Base-by-base conservation (phyloP, 805 yeast species). In the Lachancea lanzarotensis region DNA sequence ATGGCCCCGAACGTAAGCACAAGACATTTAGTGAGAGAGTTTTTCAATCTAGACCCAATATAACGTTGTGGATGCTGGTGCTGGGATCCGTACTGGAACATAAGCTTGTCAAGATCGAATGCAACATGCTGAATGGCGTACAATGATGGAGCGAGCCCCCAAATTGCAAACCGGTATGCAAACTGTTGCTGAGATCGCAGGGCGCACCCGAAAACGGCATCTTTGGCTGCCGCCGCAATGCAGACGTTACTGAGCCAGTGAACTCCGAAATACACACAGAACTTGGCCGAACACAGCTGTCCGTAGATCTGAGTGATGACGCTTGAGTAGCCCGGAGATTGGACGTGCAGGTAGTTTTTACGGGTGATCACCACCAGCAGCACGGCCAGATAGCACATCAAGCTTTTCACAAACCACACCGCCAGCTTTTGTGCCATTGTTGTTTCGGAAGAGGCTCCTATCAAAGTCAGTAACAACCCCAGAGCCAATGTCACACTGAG, bases 81-180 rank as follows among this genome's bases (percentile, higher is more conserved):
- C 50, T 66, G 68, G 25, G 51, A 53, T 1, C 69, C 72, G 47
- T 68, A 64, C 2, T 57, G 53, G 59, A 82, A 75, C 1, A 63
- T 57, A 34, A 84, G 63, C 46, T 76, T 70, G 59, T 79, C 80
- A 49, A 78, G 67, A 56, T 81, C 83, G 45, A 76, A 71, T 0
- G 75, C 52, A 12, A 75, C 52, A 55, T 75, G 82, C 48, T 75
- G 79, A 1, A 69, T 40, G 7, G 80, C 54, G 58, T 82, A 84
- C 7, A 70, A 30, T 0, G 69, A 27, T 0, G 79, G 74, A 7
- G 72, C 54, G 20, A 68, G 58, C 1, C 65, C 10, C 20, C 74
- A 65, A 36, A 66, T 70, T 53, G 48, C 49, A 12, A 56, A 32
- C 48, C 51, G 59, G 38, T 43, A 54, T 45, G 42, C 56, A 26